Conservation (phyloP, 345 rosid species). For the Ceriops decandra region DNA sequence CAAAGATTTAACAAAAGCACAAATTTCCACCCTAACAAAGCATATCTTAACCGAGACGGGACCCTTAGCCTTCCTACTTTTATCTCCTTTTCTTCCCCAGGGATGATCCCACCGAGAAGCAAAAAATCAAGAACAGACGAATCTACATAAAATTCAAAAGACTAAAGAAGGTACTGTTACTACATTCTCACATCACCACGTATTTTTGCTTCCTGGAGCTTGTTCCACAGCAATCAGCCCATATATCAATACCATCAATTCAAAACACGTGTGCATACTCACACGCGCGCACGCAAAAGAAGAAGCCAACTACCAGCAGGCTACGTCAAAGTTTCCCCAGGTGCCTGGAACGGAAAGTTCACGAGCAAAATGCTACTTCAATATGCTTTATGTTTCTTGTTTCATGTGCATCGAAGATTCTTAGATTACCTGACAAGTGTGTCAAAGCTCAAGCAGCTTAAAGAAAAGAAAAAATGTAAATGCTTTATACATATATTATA, state of each 20-base stretch:
- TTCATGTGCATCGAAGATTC: no score
- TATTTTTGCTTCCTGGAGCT: no score
- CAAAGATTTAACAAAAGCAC: conserved; percentile 25
- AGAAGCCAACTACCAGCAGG: not conserved
- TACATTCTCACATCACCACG: no score
- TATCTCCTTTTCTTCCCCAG: not conserved
- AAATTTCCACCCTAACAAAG: conserved; percentile 25
- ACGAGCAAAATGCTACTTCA: no score
- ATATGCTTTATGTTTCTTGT: no score
- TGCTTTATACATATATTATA: conserved; percentile 29
- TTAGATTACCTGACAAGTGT: not conserved
- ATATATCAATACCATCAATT: no score
- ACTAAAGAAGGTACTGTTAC: no score
- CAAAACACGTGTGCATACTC: no score
- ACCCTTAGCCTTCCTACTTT: conserved; percentile 23
- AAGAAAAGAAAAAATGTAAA: conserved; percentile 22
- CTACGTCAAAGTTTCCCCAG: not conserved
- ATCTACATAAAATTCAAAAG: not conserved
- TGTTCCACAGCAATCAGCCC: no score
- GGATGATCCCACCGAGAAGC: not conserved
- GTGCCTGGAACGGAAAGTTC: not conserved
- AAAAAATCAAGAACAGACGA: not conserved
- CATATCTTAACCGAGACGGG: conserved; percentile 19
- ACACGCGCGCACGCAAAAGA: no score
- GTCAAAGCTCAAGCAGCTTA: conserved; percentile 4